Evolutionary conservation across 176 grass and related monocot genomes (phyloP).

Genomic region (Bromus sterilis): DNA sequence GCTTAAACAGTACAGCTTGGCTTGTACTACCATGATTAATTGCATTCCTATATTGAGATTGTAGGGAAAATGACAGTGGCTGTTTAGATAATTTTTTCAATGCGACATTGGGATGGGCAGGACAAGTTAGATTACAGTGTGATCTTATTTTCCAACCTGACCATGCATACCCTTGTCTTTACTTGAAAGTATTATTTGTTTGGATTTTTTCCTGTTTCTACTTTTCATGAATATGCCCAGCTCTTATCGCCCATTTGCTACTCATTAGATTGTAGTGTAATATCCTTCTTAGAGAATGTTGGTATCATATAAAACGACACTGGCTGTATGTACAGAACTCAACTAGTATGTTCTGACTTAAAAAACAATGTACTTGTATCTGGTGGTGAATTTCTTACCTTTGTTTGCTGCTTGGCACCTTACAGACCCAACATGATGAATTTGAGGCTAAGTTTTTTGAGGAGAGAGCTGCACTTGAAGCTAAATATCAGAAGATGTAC

Average conservation of each 20-base stretch:
- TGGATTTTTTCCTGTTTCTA: background rate
- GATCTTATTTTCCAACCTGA: background rate
- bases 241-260: background rate
- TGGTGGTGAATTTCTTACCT: background rate
- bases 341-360: background rate
- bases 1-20: too few species aligned
- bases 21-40: too few species aligned
- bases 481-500: conserved; percentile 93
- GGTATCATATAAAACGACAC: background rate
- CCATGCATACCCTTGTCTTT: background rate
- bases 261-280: background rate
- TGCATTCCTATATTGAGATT: too few species aligned
- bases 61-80: too few species aligned
- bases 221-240: background rate
- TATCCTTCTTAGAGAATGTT: background rate
- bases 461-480: conserved; percentile 85
- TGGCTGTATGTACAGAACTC: background rate
- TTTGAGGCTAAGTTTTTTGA: conserved; percentile 76
- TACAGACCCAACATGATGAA: conserved; percentile 68
- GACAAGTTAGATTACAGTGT: background rate
- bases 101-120: background rate
- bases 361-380: background rate
- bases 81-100: too few species aligned
- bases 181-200: background rate
- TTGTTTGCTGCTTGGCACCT: background rate